Evolutionary conservation across 371 early-diverging fungal genomes (phyloP).

Genomic region (Umbelopsis sp.): DNA sequence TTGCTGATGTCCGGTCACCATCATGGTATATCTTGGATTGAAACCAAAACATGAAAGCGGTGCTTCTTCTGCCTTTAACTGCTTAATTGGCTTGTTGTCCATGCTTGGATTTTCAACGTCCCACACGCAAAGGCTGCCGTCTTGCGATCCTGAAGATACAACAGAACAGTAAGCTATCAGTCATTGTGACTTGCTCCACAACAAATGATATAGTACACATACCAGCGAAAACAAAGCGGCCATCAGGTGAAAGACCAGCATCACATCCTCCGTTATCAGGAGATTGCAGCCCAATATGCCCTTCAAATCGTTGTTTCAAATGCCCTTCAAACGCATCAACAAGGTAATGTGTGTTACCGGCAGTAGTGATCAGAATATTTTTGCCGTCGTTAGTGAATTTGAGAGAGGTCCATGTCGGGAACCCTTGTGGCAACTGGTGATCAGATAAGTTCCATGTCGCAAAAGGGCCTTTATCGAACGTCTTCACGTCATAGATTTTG

Average conservation of each 20-base stretch:
- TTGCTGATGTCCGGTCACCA: conserved; percentile 62
- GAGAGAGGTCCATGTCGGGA: conserved; percentile 62
- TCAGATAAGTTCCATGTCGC: conserved; percentile 39
- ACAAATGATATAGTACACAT: not conserved
- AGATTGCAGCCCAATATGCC: conserved; percentile 39
- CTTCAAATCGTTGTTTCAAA: conserved; percentile 54
- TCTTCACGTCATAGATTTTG: conserved; percentile 74
- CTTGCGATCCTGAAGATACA: conserved; percentile 55
- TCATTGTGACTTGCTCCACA: not conserved
- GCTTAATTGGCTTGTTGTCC: conserved; percentile 17
- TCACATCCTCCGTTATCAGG: conserved; percentile 43
- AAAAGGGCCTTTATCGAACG: conserved; percentile 59
- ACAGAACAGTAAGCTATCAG: conserved; percentile 4
- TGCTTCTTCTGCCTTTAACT: conserved; percentile 19
- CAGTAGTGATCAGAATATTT: conserved; percentile 71
- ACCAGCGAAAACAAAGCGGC: conserved; percentile 72
- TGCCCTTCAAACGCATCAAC: conserved; percentile 72
- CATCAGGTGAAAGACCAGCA: conserved; percentile 79
- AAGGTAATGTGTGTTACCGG: conserved; percentile 64
- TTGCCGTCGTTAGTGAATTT: conserved; percentile 81
- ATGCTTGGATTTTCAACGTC: conserved; percentile 53
- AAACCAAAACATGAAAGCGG: conserved; percentile 50
- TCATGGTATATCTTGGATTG: conserved; percentile 73
- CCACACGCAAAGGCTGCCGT: conserved; percentile 71
- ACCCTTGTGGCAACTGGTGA: conserved; percentile 26